Base-by-base conservation (phyloP, 352 stramenopile species). In the Phytopythium vexans region DNA sequence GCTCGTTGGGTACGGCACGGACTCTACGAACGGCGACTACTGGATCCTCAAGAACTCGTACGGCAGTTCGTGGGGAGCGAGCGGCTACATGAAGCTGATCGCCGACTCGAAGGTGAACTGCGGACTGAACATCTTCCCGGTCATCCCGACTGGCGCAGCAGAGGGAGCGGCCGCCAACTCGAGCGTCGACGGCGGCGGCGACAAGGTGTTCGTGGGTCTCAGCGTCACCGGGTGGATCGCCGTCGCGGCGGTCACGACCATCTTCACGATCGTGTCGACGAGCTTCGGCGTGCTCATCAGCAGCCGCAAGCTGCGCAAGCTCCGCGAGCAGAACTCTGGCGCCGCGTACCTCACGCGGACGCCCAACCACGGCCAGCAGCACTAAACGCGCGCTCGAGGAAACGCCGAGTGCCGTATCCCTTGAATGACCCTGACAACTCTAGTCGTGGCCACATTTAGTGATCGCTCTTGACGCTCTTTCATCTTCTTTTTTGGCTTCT, bases 11-110 rank as follows among this genome's bases (percentile, higher is more conserved):
- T 92, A 92, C 52, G 82, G 74, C 53, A 87, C 68, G 10, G 77
- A 88, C 37, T 41, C 60, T 3, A 68, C 58, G 1, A 60, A 64
- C 1, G 79, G 82, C 2, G 79, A 90, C 57, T 92, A 90, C 57
- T 92, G 82, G 82, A 88, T 92, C 36, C 46, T 92, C 12, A 92
- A 92, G 51, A 92, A 92, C 55, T 92, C 82, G 38, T 92, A 92
- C 62, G 78, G 77, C 14, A 75, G 64, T 43, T 76, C 65, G 8
- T 92, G 82, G 82, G 82, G 82, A 21, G 67, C 72, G 11, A 77
- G 57, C 8, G 82, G 82, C 37, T 92, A 84, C 52, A 72, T 92
- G 56, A 74, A 80, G 45, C 62, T 92, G 36, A 33, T 87, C 3
- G 75, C 76, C 0, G 82, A 92, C 61, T 66, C 65, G 41, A 89